phyloP scores from a whole-genome alignment of 495 filamentous ascomycete genomes.

The Eremomyces bilateralis region DNA sequence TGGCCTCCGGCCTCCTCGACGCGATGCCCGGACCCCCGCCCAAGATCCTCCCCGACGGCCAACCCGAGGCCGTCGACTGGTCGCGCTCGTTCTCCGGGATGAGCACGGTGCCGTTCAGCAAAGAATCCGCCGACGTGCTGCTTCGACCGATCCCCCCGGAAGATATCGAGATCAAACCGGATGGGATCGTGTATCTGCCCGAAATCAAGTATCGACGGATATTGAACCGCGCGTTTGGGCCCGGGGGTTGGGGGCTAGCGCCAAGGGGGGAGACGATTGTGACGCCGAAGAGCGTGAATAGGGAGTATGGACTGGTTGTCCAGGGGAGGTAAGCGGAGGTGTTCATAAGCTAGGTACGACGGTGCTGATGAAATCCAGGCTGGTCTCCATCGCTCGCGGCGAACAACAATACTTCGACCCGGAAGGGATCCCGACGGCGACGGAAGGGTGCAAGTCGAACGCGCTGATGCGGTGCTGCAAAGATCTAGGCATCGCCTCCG shows the following conservation, averaged over 20 bases:
- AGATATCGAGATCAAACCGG: constrained; percentile 89
- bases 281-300: constrained; percentile 66
- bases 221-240: constrained; percentile 77
- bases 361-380: constrained; percentile 22
- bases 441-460: constrained; percentile 93
- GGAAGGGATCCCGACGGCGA: constrained; percentile 87
- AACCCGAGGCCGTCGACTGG: constrained; percentile 54
- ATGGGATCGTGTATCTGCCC: constrained; percentile 88
- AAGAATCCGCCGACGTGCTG: constrained; percentile 52
- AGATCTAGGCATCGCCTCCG: constrained; percentile 82
- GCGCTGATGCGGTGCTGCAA: constrained; percentile 95
- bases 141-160: constrained; percentile 40
- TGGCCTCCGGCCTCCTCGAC: background rate
- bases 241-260: constrained; percentile 85
- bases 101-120: constrained; percentile 47
- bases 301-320: constrained; percentile 85
- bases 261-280: constrained; percentile 82
- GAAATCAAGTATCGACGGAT: constrained; percentile 97
- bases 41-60: constrained; percentile 24
- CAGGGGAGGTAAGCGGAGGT: constrained; percentile 51
- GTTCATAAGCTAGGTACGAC: background rate
- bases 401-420: constrained; percentile 89
- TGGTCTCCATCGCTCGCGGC: constrained; percentile 80
- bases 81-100: constrained; percentile 81
- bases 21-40: background rate